These are phyloP conservation scores for Microthyrium microscopicum DNA, from an alignment of 2,329 filamentous ascomycete species.

Conservation along the genomic window DNA sequence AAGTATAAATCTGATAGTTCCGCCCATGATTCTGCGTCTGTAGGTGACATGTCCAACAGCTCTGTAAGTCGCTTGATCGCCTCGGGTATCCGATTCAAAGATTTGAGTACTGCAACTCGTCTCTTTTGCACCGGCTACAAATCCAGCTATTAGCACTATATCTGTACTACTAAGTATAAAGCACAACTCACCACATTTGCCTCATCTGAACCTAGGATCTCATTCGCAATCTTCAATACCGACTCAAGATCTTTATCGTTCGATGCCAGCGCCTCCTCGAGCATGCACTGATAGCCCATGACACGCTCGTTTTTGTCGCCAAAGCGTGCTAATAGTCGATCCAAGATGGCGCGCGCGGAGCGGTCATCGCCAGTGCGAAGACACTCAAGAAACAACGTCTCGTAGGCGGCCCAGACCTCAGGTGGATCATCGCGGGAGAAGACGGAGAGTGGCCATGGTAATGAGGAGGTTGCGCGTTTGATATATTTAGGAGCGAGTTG, in stretches of 20 bases:
- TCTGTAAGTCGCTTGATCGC: conserved; percentile 58
- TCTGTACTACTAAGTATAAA: conserved; percentile 4
- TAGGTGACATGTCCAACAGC: conserved; percentile 69
- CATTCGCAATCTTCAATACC: conserved; percentile 63
- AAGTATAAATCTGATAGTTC: conserved; percentile 82
- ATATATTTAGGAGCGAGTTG: conserved; percentile 27
- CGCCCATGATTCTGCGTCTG: conserved; percentile 84
- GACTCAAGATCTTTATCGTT: conserved; percentile 47
- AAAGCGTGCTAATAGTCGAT: conserved; percentile 63
- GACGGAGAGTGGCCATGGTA: conserved; percentile 35
- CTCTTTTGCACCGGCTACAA: conserved; percentile 67
- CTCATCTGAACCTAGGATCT: conserved; percentile 53
- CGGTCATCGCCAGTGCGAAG: conserved; percentile 70
- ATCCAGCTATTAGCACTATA: neutral
- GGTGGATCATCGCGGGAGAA: conserved; percentile 46
- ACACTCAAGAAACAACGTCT: conserved; percentile 73
- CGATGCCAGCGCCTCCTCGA: conserved; percentile 66
- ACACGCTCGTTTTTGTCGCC: conserved; percentile 71
- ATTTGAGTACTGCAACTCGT: conserved; percentile 61
- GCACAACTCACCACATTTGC: conserved; percentile 58
- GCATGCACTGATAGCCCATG: conserved; percentile 65
- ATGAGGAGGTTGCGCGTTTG: conserved; percentile 20
- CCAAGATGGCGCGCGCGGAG: conserved; percentile 58
- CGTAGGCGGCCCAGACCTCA: conserved; percentile 71
- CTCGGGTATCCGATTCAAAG: conserved; percentile 52